Conservation (phyloP, 768 basidiomycete species). For the Macrocybe gigantea region DNA sequence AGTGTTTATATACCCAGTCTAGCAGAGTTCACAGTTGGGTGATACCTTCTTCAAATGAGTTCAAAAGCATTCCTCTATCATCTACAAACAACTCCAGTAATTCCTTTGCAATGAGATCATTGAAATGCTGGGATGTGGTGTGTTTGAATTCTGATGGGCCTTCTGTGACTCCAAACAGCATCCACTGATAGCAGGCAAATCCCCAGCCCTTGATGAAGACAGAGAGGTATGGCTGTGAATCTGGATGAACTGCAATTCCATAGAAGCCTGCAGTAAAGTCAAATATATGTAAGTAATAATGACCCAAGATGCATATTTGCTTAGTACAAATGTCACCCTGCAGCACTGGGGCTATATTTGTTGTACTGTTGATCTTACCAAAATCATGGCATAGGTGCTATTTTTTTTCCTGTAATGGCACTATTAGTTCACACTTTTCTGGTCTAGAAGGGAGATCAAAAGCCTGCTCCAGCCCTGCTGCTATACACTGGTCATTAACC, state of each 20-base stretch:
- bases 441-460: conserved; percentile 18
- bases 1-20: conserved; percentile 14
- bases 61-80: conserved; percentile 25
- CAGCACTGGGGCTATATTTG: conserved; percentile 20
- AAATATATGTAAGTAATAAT: conserved; percentile 26
- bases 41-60: conserved; percentile 23
- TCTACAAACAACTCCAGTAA: conserved; percentile 32
- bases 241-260: conserved; percentile 11
- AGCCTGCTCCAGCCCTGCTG: conserved; percentile 12
- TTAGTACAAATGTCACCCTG: conserved; percentile 34
- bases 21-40: conserved; percentile 19
- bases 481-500: conserved; percentile 27
- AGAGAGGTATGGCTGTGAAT: conserved; percentile 18
- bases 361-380: conserved; percentile 23
- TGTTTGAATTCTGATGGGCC: conserved; percentile 28
- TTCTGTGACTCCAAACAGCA: conserved; percentile 37
- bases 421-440: neutral
- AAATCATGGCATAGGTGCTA: conserved; percentile 36
- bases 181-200: conserved; percentile 23
- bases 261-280: conserved; percentile 36
- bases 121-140: conserved; percentile 16
- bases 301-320: conserved; percentile 27
- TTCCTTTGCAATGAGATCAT: conserved; percentile 17
- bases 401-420: conserved; percentile 10
- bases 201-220: conserved; percentile 34